Evolutionary conservation across 1,284 basidiomycete species (phyloP), one percentile per base, ranked within the genome.

Genomic region (Termitomyces sp.): DNA sequence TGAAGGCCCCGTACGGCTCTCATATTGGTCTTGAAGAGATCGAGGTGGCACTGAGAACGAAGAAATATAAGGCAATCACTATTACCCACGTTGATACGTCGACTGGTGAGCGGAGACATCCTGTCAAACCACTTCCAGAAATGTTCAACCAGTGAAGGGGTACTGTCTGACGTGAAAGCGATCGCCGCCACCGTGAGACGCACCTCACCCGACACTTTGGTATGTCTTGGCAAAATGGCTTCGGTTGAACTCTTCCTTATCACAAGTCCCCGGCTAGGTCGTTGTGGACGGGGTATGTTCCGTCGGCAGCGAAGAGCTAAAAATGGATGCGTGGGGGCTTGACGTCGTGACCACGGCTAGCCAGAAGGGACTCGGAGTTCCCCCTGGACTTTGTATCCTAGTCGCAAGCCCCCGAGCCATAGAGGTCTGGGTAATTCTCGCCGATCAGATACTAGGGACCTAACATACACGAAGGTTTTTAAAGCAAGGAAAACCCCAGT

Each of bases 71-170:
- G 72, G 70, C 94, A 46, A 75, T 95, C 60, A 95, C 94, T 7
- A 84, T 98, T 66, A 98, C 97, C 5, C 96, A 99, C 67, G 94
- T 96, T 56, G 92, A 95, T 70, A 94, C 92, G 3, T 94, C 92
- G 7, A 94, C 92, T 50, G 90, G 91, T 80, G 31, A 53, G 56
- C 15, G 28, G 4, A 54, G 19, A 12, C 8, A 21, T 44, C 38
- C 54, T 44, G 40, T 46, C 34, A 9, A 26, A n/a, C 28, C 19
- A 26, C 46, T 10, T n/a, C 12, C n/a, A 19, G 9, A 15, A 9
- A 24, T 28, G 19, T 21, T 30, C 26, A 10, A 52, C 28, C 39
- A n/a, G 39, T 48, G 2, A 63, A 78, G 90, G 81, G 58, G 95
- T 99, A 10, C 82, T 99, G 43, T 92, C 92, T 33, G 82, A 96